Conservation (phyloP, 2,329 filamentous ascomycete genomes). For the Epichloe brachyelytri region DNA sequence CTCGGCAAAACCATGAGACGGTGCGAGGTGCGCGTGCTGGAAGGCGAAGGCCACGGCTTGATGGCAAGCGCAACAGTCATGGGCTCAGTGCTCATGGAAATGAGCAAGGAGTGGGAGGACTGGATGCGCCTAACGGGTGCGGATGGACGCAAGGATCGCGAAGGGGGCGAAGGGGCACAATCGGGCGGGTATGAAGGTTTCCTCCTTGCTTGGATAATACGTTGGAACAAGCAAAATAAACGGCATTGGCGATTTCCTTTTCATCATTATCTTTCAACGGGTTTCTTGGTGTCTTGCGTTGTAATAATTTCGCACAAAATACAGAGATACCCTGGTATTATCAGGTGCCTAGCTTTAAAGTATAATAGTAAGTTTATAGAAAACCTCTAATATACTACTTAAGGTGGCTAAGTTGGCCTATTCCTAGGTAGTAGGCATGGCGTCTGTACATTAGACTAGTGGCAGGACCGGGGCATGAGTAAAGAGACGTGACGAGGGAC, state of each 20-base stretch:
- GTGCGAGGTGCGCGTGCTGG: conserved; percentile 81
- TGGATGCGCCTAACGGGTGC: conserved; percentile 53
- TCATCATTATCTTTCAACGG: not conserved
- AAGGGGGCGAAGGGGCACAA: conserved; percentile 17
- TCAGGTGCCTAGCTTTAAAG: too few relatives aligned
- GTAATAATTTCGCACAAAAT: too few relatives aligned
- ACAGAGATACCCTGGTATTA: too few relatives aligned
- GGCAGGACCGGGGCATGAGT: too few relatives aligned
- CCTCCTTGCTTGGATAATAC: too few relatives aligned
- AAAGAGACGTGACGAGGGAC: too few relatives aligned
- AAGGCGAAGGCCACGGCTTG: conserved; percentile 84
- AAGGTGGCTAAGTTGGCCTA: too few relatives aligned
- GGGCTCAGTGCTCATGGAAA: conserved; percentile 88
- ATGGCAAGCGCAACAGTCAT: conserved; percentile 94
- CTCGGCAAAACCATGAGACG: conserved; percentile 85
- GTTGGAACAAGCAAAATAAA: not conserved
- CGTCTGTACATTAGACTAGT: too few relatives aligned
- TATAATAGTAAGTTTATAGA: too few relatives aligned
- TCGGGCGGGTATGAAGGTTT: conserved; percentile 6
- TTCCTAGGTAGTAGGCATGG: too few relatives aligned
- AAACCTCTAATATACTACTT: too few relatives aligned
- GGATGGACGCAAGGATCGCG: conserved; percentile 21
- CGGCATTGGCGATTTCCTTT: not conserved
- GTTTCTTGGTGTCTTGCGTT: not conserved
- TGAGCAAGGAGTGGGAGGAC: conserved; percentile 86